Base-by-base conservation (phyloP, 495 filamentous ascomycete species). In the Penicillium simplicissimum region DNA sequence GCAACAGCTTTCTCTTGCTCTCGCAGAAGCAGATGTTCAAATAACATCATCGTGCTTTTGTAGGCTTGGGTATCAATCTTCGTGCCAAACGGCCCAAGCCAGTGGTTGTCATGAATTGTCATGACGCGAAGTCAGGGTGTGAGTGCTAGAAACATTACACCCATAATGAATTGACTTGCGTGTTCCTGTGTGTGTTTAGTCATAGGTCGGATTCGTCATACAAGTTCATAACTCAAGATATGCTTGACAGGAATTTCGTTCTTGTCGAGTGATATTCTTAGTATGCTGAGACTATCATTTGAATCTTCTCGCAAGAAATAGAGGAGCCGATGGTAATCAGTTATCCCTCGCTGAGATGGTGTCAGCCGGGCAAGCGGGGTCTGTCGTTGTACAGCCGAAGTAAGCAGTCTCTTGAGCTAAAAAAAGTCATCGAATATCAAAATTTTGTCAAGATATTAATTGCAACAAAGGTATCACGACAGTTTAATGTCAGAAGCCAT, bases 31-130 rank as follows among this genome's bases (percentile, higher is more conserved):
- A 0, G 87, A 89, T 76, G 76, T 88, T 34, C 71, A 75, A 1
- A 76, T 89, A 13, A 75, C 70, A 55, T 71, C 81, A 8, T 86
- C 83, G 6, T 89, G 86, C 62, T 88, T 84, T 59, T 89, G 85
- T 63, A 76, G 83, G 25, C 62, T 67, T 57, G 66, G 66, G 17
- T 60, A 66, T 34, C 31, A 60, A 9, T 25, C 64, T 51, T 56
- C 43, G 11, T 35, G 47, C 36, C 35, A 36, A 33, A 64, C 61
- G 51, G 5, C 45, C 3, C 36, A 57, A 33, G 17, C 53, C 23
- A 67, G 67, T 52, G 61, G 64, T n/a, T 66, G 57, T 47, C 60
- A 60, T n/a, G 33, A 33, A 61, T n/a, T 66, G 57, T 47, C 60
- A 60, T n/a, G 33, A 33, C 25, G 45, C 4, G 51, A 17, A 35